Percentiles rank a stretch among this genome's conserved stretches.
phyloP scores from a whole-genome alignment of 352 stramenopile genomes.

The Globisporangium echinulatum region DNA sequence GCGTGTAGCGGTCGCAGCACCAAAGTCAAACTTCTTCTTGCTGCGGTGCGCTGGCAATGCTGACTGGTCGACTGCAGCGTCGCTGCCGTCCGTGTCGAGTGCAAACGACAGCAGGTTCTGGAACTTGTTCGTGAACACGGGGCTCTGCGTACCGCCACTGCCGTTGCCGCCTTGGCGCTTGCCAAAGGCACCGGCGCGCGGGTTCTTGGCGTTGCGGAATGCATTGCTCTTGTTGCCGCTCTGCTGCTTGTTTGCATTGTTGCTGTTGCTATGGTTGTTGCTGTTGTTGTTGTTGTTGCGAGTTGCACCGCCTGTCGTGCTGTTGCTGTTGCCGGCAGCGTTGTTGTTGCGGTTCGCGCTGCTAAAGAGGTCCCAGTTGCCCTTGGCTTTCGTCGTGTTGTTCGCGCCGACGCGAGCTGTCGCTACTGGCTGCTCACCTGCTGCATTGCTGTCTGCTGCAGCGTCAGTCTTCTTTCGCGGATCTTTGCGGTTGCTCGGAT shows the following conservation, averaged over 20 bases:
- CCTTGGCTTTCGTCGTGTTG: slow-evolving; percentile 18
- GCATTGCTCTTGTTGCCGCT: slow-evolving; percentile 2
- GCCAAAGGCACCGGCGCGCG: slow-evolving; percentile 12
- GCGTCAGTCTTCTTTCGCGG: slow-evolving; percentile 15
- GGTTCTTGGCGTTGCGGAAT: slow-evolving; percentile 6
- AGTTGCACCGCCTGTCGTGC: neutral
- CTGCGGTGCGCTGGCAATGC: neutral
- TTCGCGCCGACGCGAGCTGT: slow-evolving; percentile 5
- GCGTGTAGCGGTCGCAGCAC: slow-evolving; percentile 12
- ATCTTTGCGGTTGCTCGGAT: slow-evolving; percentile 40
- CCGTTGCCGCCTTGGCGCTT: slow-evolving; percentile 14
- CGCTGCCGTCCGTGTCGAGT: slow-evolving; percentile 32
- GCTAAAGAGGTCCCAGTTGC: slow-evolving; percentile 29
- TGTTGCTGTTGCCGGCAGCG: neutral
- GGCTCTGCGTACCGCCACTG: slow-evolving; percentile 13
- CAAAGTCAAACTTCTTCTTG: slow-evolving; percentile 22
- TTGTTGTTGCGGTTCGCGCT: slow-evolving; percentile 1
- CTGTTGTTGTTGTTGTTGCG: slow-evolving; percentile 4
- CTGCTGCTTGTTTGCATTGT: slow-evolving; percentile 1
- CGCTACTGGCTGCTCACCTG: neutral
- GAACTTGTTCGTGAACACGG: slow-evolving; percentile 80
- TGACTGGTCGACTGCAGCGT: neutral
- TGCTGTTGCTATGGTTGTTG: slow-evolving; percentile 2
- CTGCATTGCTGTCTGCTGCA: neutral
- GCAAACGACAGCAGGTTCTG: slow-evolving; percentile 77